These are phyloP conservation scores for Tricholoma furcatifolium DNA, from an alignment of 768 basidiomycete species.

Conservation along the genomic window DNA sequence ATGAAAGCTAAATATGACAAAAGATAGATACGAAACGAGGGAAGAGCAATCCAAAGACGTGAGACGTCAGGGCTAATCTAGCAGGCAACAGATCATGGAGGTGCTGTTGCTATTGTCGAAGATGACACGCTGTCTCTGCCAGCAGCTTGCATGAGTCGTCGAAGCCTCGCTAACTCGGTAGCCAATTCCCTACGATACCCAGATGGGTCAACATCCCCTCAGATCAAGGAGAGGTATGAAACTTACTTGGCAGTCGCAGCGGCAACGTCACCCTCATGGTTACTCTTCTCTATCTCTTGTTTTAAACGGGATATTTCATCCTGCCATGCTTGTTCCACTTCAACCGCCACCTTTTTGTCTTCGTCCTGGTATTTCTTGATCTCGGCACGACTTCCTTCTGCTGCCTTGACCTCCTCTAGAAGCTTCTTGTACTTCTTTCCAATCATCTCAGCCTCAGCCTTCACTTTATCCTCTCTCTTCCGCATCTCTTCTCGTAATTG, in stretches of 20 bases:
- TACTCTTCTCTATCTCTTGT: slow-evolving; percentile 50
- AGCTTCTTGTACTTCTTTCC: slow-evolving; percentile 70
- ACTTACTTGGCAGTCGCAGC: slow-evolving; percentile 62
- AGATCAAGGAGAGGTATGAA: slow-evolving; percentile 3
- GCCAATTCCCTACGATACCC: slow-evolving; percentile 47
- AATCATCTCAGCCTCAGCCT: slow-evolving; percentile 63
- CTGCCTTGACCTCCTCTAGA: slow-evolving; percentile 58
- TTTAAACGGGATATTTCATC: slow-evolving; percentile 56
- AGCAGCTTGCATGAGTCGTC: slow-evolving; percentile 69
- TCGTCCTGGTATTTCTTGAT: slow-evolving; percentile 52
- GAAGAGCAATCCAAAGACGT: not conserved
- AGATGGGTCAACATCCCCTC: slow-evolving; percentile 6
- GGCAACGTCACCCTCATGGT: slow-evolving; percentile 55
- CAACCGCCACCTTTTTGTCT: slow-evolving; percentile 45
- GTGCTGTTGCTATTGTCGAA: slow-evolving; percentile 10
- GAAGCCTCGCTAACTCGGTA: slow-evolving; percentile 63
- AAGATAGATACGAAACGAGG: slow-evolving; percentile 7
- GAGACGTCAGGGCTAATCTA: not conserved
- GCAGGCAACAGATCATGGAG: slow-evolving; percentile 5
- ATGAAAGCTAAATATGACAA: slow-evolving; percentile 17
- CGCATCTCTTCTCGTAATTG: slow-evolving; percentile 72
- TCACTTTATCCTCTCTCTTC: slow-evolving; percentile 68
- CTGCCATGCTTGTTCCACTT: slow-evolving; percentile 61
- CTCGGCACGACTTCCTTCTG: slow-evolving; percentile 42
- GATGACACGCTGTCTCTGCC: slow-evolving; percentile 25